phyloP scores from a whole-genome alignment of 2,329 filamentous ascomycete species.

The Fusarium acutatum region DNA sequence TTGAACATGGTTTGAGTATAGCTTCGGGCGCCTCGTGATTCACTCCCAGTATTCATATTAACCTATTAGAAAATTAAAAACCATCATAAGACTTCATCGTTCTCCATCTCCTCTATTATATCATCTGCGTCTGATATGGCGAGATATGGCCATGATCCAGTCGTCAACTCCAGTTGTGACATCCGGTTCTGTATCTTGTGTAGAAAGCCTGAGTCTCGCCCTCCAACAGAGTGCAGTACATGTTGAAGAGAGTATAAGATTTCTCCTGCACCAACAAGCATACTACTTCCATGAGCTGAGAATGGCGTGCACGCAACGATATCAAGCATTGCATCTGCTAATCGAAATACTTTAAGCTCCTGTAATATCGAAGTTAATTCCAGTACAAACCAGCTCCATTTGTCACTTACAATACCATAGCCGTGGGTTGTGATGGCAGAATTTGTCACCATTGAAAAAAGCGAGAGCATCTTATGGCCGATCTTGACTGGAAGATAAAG shows the following conservation, averaged over 20 bases:
- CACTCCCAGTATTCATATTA: not conserved
- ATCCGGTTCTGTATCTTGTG: conserved; percentile 29
- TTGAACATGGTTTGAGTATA: not conserved
- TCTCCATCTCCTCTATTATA: not conserved
- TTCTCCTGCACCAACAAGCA: conserved; percentile 37
- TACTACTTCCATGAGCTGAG: conserved; percentile 27
- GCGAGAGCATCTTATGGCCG: conserved; percentile 38
- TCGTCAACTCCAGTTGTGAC: conserved; percentile 22
- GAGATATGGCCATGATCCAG: conserved; percentile 26
- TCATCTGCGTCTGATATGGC: not conserved
- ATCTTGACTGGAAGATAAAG: conserved; percentile 39
- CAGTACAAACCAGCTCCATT: too few species aligned
- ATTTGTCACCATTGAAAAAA: conserved; percentile 35
- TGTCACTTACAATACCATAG: conserved; percentile 37
- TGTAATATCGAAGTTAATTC: conserved; percentile 3
- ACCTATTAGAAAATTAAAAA: not conserved
- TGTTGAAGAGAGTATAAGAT: conserved; percentile 33
- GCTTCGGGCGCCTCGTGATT: not conserved
- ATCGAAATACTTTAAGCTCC: conserved; percentile 40
- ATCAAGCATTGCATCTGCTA: conserved; percentile 39
- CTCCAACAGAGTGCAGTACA: conserved; percentile 36
- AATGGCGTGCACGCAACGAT: conserved; percentile 32
- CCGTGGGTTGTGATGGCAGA: conserved; percentile 37
- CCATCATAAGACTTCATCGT: not conserved
- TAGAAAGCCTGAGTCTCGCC: conserved; percentile 28